Conservation (phyloP, 2,329 filamentous ascomycete species). For the Thyridium curvatum region DNA sequence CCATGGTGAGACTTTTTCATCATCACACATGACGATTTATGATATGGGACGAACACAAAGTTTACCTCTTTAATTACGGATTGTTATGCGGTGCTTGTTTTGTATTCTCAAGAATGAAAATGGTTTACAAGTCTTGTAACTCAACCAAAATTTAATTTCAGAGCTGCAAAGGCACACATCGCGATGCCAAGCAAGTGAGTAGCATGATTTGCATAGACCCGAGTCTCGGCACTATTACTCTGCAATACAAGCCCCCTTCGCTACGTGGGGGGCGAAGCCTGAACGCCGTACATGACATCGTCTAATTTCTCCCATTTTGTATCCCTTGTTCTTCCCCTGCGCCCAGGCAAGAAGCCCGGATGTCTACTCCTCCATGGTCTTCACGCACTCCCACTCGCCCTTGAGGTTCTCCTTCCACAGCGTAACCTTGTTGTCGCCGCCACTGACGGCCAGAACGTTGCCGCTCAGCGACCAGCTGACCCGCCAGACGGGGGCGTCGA, state of each 20-base stretch:
- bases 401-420: slow-evolving; percentile 98
- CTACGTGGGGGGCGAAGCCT: not conserved
- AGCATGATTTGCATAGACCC: too few relatives aligned
- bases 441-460: slow-evolving; percentile 90
- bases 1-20: too few relatives aligned
- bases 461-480: slow-evolving; percentile 97
- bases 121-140: too few relatives aligned
- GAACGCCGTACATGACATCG: not conserved
- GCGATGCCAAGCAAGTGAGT: too few relatives aligned
- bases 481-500: slow-evolving; percentile 87
- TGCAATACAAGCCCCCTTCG: not conserved
- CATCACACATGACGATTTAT: too few relatives aligned
- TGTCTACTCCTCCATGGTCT: slow-evolving; percentile 84
- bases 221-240: too few relatives aligned
- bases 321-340: not conserved
- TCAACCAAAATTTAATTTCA: too few relatives aligned
- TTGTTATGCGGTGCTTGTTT: too few relatives aligned
- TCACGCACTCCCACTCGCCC: slow-evolving; percentile 95
- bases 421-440: slow-evolving; percentile 92
- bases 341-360: not conserved
- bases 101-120: too few relatives aligned
- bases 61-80: too few relatives aligned
- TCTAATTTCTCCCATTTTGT: not conserved
- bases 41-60: too few relatives aligned
- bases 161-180: too few relatives aligned